A percentile compares a stretch with the other conserved stretches of the same genome.
These are phyloP conservation scores for Fomitopsis schrenkii DNA, from an alignment of 1,284 basidiomycete genomes.

Conservation along the genomic window DNA sequence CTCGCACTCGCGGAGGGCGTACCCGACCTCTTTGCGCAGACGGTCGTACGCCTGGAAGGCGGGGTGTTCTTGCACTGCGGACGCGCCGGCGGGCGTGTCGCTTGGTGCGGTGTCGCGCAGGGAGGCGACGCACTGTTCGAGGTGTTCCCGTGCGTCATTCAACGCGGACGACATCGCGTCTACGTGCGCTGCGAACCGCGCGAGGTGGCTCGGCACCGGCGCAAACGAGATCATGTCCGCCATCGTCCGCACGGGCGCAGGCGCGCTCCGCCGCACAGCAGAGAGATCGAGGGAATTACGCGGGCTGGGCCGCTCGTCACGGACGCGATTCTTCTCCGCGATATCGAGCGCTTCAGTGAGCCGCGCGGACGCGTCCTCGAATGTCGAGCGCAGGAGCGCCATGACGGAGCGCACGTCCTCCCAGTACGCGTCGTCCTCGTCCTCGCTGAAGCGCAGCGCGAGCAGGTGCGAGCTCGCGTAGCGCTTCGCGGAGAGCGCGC, in stretches of 20 bases:
- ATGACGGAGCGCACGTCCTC: constrained; percentile 75
- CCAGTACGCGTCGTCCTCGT: constrained; percentile 68
- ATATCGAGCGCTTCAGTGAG: constrained; percentile 60
- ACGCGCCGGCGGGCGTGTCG: neutral
- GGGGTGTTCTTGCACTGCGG: constrained; percentile 30
- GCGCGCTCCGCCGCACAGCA: constrained; percentile 3
- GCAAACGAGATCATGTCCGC: constrained; percentile 52
- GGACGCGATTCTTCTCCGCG: constrained; percentile 42
- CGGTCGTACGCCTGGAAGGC: constrained; percentile 68
- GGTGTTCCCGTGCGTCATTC: constrained; percentile 59
- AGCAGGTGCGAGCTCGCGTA: constrained; percentile 75
- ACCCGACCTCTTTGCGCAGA: constrained; percentile 67
- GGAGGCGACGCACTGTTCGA: constrained; percentile 54
- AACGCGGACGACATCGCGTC: constrained; percentile 62
- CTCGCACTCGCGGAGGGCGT: constrained; percentile 74
- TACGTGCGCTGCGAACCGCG: constrained; percentile 67
- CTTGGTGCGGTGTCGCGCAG: constrained; percentile 36
- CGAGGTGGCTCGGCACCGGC: constrained; percentile 60
- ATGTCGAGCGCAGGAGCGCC: constrained; percentile 57
- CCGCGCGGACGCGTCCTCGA: constrained; percentile 58
- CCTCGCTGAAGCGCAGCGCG: constrained; percentile 59
- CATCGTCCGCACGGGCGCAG: constrained; percentile 16
- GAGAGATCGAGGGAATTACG: constrained; percentile 12
- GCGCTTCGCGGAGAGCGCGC: constrained; percentile 62
- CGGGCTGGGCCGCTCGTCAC: constrained; percentile 46